phyloP scores from a whole-genome alignment of 78 protist genomes.

The Dictyostelium brefeldianum region DNA sequence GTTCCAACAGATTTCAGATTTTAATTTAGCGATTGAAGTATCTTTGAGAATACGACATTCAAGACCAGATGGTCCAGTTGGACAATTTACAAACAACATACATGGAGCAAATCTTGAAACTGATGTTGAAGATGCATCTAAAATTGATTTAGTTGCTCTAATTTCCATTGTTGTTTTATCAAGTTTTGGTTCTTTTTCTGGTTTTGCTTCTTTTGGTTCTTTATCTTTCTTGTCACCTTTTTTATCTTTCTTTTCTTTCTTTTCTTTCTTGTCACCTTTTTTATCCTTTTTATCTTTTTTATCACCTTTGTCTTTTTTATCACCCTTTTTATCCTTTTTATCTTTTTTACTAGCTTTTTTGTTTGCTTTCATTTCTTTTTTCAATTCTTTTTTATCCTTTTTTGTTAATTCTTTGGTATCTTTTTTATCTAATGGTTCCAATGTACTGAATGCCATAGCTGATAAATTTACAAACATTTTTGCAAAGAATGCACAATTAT shows the following conservation, averaged over 20 bases:
- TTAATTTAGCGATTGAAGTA: conserved; percentile 23
- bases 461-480: conserved; percentile 43
- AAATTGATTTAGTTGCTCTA: conserved; percentile 11
- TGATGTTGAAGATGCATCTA: conserved; percentile 28
- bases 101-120: conserved; percentile 66
- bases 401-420: conserved; percentile 25
- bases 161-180: neutral
- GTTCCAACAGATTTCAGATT: conserved; percentile 52
- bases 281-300: conserved; percentile 25
- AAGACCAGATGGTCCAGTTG: conserved; percentile 32
- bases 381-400: conserved; percentile 48
- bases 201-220: neutral
- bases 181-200: neutral
- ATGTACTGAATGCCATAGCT: neutral
- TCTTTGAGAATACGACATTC: conserved; percentile 54
- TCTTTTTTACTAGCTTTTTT: conserved; percentile 36
- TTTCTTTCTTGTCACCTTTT: neutral
- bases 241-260: conserved; percentile 5
- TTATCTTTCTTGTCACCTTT: neutral
- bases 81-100: conserved; percentile 60
- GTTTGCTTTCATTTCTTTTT: conserved; percentile 10
- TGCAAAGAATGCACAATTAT: conserved; percentile 64
- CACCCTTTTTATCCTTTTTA: conserved; percentile 4
- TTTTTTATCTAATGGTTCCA: conserved; percentile 30
- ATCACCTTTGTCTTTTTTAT: conserved; percentile 15